These are phyloP conservation scores for Rhododendron griersonianum DNA, from an alignment of 148 eudicot species.

Conservation along the genomic window DNA sequence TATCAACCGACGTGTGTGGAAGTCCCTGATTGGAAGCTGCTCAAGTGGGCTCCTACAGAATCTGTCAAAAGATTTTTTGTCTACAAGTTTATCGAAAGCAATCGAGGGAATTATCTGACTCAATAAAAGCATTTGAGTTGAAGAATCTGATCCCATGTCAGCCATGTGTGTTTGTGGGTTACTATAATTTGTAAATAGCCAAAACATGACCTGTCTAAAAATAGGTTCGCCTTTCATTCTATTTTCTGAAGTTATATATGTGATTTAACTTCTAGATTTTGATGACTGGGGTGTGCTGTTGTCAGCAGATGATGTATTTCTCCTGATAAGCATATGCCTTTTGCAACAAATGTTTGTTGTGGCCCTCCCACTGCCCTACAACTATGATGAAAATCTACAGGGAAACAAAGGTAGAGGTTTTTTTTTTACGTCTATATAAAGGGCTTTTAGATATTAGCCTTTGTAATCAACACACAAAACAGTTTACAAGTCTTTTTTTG, in stretches of 20 bases:
- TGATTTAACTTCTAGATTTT: neutral
- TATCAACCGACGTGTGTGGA: neutral
- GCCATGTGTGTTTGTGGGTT: no score
- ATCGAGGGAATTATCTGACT: no score
- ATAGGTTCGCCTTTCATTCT: neutral
- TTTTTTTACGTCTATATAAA: neutral
- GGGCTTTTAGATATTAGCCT: conserved; percentile 19
- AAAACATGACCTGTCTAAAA: neutral
- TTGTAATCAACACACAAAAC: no score
- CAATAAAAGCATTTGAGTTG: neutral
- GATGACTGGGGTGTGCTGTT: neutral
- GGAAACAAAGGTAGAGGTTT: conserved; percentile 3
- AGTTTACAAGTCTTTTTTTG: no score
- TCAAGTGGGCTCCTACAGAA: neutral
- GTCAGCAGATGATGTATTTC: neutral
- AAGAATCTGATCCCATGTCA: neutral
- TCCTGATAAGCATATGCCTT: neutral
- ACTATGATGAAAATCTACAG: neutral
- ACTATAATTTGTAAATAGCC: neutral
- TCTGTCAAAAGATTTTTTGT: neutral
- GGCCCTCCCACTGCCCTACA: no score
- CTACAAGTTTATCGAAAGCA: no score
- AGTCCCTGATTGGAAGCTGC: neutral
- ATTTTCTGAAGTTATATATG: no score
- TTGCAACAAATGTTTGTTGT: neutral